Percentiles rank a stretch among this genome's conserved stretches.
Conservation (phyloP, 371 early-diverging fungal species). For the Mortierella sp. region DNA sequence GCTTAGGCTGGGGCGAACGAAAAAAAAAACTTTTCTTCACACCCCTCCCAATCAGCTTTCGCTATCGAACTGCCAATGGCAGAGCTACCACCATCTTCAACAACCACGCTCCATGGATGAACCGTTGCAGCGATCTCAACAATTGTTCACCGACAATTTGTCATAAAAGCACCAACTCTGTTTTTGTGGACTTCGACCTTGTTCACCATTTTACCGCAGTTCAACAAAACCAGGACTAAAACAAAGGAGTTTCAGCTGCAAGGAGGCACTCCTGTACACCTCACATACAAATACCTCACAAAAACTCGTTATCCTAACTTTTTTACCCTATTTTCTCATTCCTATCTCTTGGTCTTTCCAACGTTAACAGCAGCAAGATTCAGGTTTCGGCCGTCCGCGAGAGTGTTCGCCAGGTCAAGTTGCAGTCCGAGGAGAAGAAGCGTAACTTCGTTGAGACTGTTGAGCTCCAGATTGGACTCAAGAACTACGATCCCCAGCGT, state of each 20-base stretch:
- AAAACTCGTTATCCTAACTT: slow-evolving; percentile 15
- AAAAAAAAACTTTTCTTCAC: background rate
- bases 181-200: too few species aligned
- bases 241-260: background rate
- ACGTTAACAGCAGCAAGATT: slow-evolving; percentile 80
- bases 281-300: too few species aligned
- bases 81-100: too few species aligned
- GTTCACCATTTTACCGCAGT: background rate
- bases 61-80: too few species aligned
- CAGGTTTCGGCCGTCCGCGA: slow-evolving; percentile 92
- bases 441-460: slow-evolving; percentile 97
- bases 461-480: slow-evolving; percentile 98
- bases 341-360: background rate
- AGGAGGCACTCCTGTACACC: background rate
- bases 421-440: slow-evolving; percentile 88
- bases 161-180: too few species aligned
- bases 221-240: background rate
- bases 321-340: slow-evolving; percentile 13
- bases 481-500: slow-evolving; percentile 99
- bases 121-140: background rate
- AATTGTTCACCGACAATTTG: too few species aligned
- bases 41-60: background rate
- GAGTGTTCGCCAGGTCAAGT: slow-evolving; percentile 77
- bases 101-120: background rate
- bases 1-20: background rate